Percentiles rank a stretch among this genome's conserved stretches.
These are phyloP conservation scores for Tylopilus sp. DNA, from an alignment of 768 basidiomycete species.

Conservation along the genomic window DNA sequence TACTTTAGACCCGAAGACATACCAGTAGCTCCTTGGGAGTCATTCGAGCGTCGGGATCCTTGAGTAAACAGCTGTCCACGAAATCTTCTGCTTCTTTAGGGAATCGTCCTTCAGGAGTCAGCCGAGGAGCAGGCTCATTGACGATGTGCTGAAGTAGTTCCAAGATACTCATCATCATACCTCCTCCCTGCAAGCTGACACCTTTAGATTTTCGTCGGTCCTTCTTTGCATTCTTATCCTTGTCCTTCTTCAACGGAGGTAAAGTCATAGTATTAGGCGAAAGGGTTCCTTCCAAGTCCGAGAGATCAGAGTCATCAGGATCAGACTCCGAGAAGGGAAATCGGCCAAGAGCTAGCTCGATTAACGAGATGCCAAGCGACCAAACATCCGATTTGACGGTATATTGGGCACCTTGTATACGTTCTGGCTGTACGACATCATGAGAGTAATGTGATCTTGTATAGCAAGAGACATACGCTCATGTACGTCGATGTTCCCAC, in stretches of 20 bases:
- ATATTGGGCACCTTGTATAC: constrained; percentile 97
- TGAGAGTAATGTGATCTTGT: constrained; percentile 13
- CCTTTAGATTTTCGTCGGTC: constrained; percentile 88
- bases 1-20: constrained; percentile 1
- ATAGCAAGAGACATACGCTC: constrained; percentile 66
- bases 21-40: constrained; percentile 89
- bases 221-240: constrained; percentile 55
- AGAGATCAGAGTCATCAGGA: constrained; percentile 71
- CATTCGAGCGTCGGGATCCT: constrained; percentile 80
- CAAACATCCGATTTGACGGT: constrained; percentile 99
- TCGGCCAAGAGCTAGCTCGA: constrained; percentile 93
- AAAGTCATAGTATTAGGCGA: constrained; percentile 59
- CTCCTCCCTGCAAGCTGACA: constrained; percentile 89
- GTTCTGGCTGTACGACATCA: constrained; percentile 72
- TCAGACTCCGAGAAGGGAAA: constrained; percentile 92
- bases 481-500: constrained; percentile 99
- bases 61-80: constrained; percentile 85
- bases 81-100: constrained; percentile 77
- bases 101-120: constrained; percentile 73
- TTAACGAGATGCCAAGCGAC: constrained; percentile 95
- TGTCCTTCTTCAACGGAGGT: constrained; percentile 35
- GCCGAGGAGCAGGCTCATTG: constrained; percentile 91
- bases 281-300: constrained; percentile 77
- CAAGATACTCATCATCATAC: constrained; percentile 97
- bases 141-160: constrained; percentile 98